Conservation (phyloP, 495 filamentous ascomycete genomes). For the Tuber indicum region DNA sequence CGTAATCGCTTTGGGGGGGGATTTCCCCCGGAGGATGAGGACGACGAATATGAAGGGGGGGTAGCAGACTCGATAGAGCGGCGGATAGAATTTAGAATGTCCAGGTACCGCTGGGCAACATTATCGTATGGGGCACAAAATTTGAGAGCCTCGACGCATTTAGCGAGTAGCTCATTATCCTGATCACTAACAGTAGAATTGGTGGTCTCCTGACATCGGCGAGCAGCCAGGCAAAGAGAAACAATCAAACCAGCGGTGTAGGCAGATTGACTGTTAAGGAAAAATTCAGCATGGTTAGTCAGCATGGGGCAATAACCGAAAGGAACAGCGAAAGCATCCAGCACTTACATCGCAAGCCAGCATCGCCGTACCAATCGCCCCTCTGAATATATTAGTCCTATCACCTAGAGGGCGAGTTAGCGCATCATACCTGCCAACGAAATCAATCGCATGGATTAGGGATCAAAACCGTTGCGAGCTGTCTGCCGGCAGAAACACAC, state of each 20-base stretch:
- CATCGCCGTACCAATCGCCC: conserved; percentile 36
- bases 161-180: conserved; percentile 17
- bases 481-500: conserved; percentile 39
- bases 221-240: conserved; percentile 23
- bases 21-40: not conserved
- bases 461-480: conserved; percentile 37
- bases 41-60: not conserved
- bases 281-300: conserved; percentile 4
- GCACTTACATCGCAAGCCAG: conserved; percentile 36
- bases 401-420: conserved; percentile 34
- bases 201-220: conserved; percentile 1
- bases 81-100: conserved; percentile 24
- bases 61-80: conserved; percentile 4
- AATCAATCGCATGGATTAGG: not conserved
- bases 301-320: not conserved
- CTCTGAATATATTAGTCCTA: conserved; percentile 37
- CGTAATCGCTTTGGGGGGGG: conserved; percentile 7
- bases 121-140: conserved; percentile 30
- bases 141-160: conserved; percentile 26
- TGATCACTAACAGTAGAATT: conserved; percentile 6
- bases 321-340: not conserved
- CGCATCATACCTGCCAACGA: not conserved
- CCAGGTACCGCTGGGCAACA: conserved; percentile 29
- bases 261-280: conserved; percentile 31
- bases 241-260: conserved; percentile 34